Conservation (phyloP, 2,329 filamentous ascomycete genomes). For the Nigrospora sphaerica region DNA sequence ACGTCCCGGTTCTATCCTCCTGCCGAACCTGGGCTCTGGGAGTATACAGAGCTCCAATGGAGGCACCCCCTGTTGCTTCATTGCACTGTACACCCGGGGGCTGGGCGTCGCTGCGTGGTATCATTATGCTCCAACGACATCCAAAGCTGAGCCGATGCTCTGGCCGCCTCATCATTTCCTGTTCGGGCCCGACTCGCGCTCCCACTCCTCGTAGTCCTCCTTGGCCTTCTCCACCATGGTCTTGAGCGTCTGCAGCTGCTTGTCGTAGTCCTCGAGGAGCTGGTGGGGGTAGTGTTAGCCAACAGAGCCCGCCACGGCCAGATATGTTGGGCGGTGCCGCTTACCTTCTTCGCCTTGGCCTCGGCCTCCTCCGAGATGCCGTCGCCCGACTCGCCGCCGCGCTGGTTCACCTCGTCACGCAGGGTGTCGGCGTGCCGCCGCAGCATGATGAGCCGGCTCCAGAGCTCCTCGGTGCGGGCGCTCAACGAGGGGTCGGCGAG, state of each 20-base stretch:
- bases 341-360: constrained; percentile 67
- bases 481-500: constrained; percentile 69
- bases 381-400: constrained; percentile 47
- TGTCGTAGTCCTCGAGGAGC: constrained; percentile 77
- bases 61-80: no score
- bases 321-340: constrained; percentile 12
- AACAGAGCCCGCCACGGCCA: neutral
- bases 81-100: no score
- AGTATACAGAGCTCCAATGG: no score
- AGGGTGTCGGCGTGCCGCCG: constrained; percentile 66
- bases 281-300: constrained; percentile 24
- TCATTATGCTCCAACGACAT: no score
- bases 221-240: constrained; percentile 61
- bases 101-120: no score
- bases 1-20: no score
- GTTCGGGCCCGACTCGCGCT: constrained; percentile 29
- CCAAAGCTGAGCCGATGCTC: no score
- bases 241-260: constrained; percentile 69
- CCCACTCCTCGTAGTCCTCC: constrained; percentile 49
- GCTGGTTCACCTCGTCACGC: constrained; percentile 66
- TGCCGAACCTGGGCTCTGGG: no score
- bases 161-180: no score
- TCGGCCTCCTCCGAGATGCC: constrained; percentile 64
- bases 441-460: constrained; percentile 72
- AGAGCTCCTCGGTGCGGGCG: constrained; percentile 76